Evolutionary conservation across 139 green algal genomes (phyloP).

Genomic region (Diplosphaera chodatii): DNA sequence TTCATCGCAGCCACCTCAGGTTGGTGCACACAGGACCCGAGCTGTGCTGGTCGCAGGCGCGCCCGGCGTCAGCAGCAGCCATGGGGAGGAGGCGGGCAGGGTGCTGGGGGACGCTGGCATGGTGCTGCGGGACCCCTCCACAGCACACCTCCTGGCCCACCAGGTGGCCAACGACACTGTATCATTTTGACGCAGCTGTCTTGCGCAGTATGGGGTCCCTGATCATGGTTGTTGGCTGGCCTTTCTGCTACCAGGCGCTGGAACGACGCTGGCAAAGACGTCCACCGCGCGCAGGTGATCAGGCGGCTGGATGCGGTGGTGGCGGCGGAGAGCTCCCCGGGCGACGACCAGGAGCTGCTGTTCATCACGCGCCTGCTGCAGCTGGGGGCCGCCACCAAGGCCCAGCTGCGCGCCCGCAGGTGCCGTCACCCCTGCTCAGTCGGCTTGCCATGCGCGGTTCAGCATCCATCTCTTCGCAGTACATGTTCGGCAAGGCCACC

Average conservation of each 20-base stretch:
- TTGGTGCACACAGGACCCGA: no score
- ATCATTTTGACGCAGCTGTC: no score
- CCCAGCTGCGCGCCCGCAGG: not conserved
- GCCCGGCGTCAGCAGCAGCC: conserved; percentile 6
- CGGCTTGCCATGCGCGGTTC: no score
- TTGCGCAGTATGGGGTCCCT: no score
- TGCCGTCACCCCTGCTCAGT: not conserved
- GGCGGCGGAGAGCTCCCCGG: conserved; percentile 29
- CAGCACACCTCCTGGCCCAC: conserved; percentile 60
- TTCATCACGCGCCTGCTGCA: conserved; percentile 63
- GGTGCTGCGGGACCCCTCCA: conserved; percentile 64
- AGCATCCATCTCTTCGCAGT: no score
- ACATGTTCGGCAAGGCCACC: no score
- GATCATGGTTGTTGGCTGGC: no score
- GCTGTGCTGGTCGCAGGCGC: conserved; percentile 21
- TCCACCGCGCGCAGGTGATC: no score
- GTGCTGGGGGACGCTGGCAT: conserved; percentile 63
- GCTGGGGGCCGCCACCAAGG: conserved; percentile 21
- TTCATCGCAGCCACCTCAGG: no score
- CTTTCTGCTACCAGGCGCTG: no score
- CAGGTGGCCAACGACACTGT: conserved; percentile 15
- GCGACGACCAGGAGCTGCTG: conserved; percentile 35
- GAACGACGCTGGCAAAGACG: no score
- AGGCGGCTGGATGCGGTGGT: conserved; percentile 26
- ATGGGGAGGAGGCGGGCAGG: conserved; percentile 30